Evolutionary conservation across 2,329 filamentous ascomycete species (phyloP).

Genomic region (Stachybotrys echinatus): DNA sequence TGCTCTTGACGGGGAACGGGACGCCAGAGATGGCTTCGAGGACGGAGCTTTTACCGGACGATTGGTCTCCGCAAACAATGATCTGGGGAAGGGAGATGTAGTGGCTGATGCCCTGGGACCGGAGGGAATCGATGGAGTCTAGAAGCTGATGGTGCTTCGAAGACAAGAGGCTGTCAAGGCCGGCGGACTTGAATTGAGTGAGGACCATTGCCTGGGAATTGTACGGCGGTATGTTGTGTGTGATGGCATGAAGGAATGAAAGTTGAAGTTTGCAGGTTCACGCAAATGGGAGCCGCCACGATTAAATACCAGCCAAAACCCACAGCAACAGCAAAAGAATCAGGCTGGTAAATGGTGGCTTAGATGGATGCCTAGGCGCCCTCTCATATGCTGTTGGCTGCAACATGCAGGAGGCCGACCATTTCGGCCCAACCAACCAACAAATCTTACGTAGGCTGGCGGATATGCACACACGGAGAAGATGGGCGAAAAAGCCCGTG

Average conservation of each 20-base stretch:
- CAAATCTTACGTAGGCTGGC: too few species aligned
- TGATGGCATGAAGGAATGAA: not conserved
- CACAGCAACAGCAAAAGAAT: too few species aligned
- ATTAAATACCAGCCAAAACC: too few species aligned
- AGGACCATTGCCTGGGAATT: slow-evolving; percentile 1
- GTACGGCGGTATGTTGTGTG: not conserved
- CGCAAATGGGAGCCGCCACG: not conserved
- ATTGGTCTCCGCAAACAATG: slow-evolving; percentile 56
- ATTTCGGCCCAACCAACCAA: not conserved
- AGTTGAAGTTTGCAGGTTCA: not conserved
- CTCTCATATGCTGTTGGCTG: not conserved
- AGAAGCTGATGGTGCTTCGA: slow-evolving; percentile 14
- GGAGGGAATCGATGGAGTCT: slow-evolving; percentile 29
- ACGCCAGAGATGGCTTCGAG: slow-evolving; percentile 59
- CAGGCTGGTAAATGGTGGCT: too few species aligned
- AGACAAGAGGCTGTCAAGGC: not conserved
- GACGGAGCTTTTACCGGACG: slow-evolving; percentile 59
- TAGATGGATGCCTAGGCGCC: too few species aligned
- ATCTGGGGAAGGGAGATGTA: slow-evolving; percentile 37
- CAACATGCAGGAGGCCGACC: not conserved
- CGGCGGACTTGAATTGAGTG: not conserved
- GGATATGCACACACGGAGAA: too few species aligned
- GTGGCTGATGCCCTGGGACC: slow-evolving; percentile 27
- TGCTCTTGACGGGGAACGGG: slow-evolving; percentile 53
- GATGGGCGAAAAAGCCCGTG: too few species aligned